Conservation (phyloP, 139 green algal species). For the Chlorokybus atmophyticus region DNA sequence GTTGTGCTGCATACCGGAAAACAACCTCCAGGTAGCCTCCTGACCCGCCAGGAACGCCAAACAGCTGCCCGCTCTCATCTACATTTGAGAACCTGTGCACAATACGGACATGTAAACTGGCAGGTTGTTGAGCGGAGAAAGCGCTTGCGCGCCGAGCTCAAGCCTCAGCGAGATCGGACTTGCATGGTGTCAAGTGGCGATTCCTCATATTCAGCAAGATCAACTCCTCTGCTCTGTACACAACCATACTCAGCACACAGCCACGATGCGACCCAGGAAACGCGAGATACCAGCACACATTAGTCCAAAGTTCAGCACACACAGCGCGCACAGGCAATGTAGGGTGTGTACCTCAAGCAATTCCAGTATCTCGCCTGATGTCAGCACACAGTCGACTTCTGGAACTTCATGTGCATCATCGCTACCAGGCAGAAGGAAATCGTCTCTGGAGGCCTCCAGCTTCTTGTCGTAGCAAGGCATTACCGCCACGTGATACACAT, state of each 20-base stretch:
- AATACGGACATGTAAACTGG: too few relatives aligned
- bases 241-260: not conserved
- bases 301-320: not conserved
- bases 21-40: slow-evolving; percentile 79
- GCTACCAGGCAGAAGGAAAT: slow-evolving; percentile 21
- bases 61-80: slow-evolving; percentile 16
- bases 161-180: too few relatives aligned
- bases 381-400: slow-evolving; percentile 84
- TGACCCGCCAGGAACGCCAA: slow-evolving; percentile 40
- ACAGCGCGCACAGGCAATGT: not conserved
- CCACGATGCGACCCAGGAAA: not conserved
- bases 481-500: slow-evolving; percentile 76
- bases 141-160: too few relatives aligned
- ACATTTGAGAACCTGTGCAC: slow-evolving; percentile 21
- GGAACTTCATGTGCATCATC: slow-evolving; percentile 17
- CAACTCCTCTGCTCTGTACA: slow-evolving; percentile 5
- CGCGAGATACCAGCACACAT: not conserved
- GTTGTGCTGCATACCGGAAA: slow-evolving; percentile 47
- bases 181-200: slow-evolving; percentile 21
- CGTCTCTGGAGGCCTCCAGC: slow-evolving; percentile 73
- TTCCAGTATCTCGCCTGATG: slow-evolving; percentile 58
- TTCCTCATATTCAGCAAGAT: slow-evolving; percentile 11
- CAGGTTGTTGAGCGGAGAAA: too few relatives aligned
- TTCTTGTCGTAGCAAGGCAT: slow-evolving; percentile 99
- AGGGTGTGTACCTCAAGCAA: slow-evolving; percentile 58